Evolutionary conservation across 192 early-diverging fungal species (phyloP), one percentile per base, ranked within the genome.

Genomic region (Allomyces macrogynus): DNA sequence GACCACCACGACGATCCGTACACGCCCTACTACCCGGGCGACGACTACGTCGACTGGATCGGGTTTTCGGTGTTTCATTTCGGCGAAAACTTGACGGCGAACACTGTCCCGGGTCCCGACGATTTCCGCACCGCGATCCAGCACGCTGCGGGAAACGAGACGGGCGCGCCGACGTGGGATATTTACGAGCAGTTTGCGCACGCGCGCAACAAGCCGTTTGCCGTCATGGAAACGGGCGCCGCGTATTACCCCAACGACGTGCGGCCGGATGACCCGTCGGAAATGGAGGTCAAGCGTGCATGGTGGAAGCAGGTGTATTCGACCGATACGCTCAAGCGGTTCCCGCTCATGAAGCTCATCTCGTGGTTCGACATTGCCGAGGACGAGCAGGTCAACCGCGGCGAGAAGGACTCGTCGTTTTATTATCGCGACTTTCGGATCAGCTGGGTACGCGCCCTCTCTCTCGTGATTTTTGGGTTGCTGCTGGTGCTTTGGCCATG

Each of bases 21-120:
- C 69, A 24, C 68, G 10, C 78, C 78, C 5, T 80, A 72, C 71
- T 80, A 74, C 67, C 79, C 79, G 25, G 79, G 78, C 32, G 68
- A 71, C 67, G 69, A 76, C 16, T 64, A 49, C 61, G 57, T 71
- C 23, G 70, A 71, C 70, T 76, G 74, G 74, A 70, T 76, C 40
- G 77, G 77, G 5, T 24, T 75, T 26, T 78, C 77, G 23, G 67
- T 67, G 23, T 76, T 44, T 23, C 49, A 60, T 24, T 66, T 57
- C 49, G 65, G 65, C 10, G 54, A 18, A 10, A 18, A 14, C 49
- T 10, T 57, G 3, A 57, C 12, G 2, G 16, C 2, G 16, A 57
- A 57, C 5, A n/a, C 49, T 7, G 20, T 57, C 12, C 49, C 49
- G 49, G 16, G 16, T n/a, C 49, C 49, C 3, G 20, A 14, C 4